A percentile compares a stretch with the other conserved stretches of the same genome.
These are phyloP conservation scores for Talaromyces liani DNA, from an alignment of 495 filamentous ascomycete species.

Conservation along the genomic window DNA sequence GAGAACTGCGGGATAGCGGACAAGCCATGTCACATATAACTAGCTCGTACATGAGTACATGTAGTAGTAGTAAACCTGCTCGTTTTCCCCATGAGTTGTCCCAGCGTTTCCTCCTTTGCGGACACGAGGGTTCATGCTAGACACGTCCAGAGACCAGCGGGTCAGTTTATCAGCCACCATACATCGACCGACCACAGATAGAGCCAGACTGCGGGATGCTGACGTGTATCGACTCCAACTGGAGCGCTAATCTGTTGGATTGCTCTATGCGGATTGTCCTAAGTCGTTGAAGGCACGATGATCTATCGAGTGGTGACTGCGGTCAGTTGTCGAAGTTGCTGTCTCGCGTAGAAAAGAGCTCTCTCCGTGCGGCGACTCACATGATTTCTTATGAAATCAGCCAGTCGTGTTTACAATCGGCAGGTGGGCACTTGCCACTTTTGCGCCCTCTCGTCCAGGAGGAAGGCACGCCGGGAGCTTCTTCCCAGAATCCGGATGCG, in stretches of 20 bases:
- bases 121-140: neutral
- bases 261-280: neutral
- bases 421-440: constrained; percentile 2
- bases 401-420: neutral
- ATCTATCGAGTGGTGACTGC: neutral
- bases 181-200: neutral
- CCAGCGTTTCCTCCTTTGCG: neutral
- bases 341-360: neutral
- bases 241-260: neutral
- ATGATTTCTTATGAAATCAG: neutral
- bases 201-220: neutral
- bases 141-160: neutral
- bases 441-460: neutral
- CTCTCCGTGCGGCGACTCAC: neutral
- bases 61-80: neutral
- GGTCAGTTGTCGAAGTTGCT: neutral
- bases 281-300: neutral
- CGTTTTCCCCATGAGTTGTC: neutral
- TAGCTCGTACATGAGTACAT: neutral
- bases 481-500: neutral
- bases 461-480: neutral
- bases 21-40: neutral
- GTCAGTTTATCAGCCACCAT: neutral
- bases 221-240: neutral
- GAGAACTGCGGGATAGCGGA: neutral